Evolutionary conservation across 495 filamentous ascomycete genomes (phyloP), one percentile per base, ranked within the genome.

Genomic region (Aeminium ludgeri): DNA sequence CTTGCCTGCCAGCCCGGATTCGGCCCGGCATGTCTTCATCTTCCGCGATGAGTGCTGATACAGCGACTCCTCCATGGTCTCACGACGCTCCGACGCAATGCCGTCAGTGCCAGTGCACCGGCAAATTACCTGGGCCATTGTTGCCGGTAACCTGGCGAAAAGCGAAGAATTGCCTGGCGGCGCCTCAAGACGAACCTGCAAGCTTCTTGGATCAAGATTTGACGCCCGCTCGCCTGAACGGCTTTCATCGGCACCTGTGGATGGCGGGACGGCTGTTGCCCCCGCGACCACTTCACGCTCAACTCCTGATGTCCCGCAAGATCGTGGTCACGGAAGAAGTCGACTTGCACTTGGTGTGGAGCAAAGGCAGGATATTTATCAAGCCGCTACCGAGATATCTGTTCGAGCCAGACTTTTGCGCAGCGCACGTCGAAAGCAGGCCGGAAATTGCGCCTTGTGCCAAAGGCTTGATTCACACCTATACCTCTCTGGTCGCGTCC

Each of bases 341-440:
- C 0, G 49, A 59, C 2, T 52, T 76, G 7, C 74, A 80, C 41
- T 61, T 76, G 0, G 58, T 76, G 11, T 80, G 71, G 74, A 45
- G 49, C 29, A 44, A 68, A 19, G 44, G 60, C n/a, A 43, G 52
- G 1, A 65, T 76, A 17, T 74, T 63, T 51, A 53, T 77, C 38
- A 78, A 76, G 38, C 73, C 74, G 1, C 41, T 78, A 0, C 74
- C 73, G 0, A 12, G 38, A 5, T 75, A 60, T 45, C 60, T 77
- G 1, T 58, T 67, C n/a, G 55, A 53, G 0, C 34, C 51, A 10
- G 49, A 41, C 1, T 73, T 75, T 46, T 76, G 70, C 23, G 8
- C 4, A 19, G 18, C 11, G 16, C 16, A 42, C 16, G 29, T 25
- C 8, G 23, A 25, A 3, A 8, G 23, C 23, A 3, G 23, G 4